Base-by-base conservation (phyloP, 768 basidiomycete species). In the Boletus barrowsii region DNA sequence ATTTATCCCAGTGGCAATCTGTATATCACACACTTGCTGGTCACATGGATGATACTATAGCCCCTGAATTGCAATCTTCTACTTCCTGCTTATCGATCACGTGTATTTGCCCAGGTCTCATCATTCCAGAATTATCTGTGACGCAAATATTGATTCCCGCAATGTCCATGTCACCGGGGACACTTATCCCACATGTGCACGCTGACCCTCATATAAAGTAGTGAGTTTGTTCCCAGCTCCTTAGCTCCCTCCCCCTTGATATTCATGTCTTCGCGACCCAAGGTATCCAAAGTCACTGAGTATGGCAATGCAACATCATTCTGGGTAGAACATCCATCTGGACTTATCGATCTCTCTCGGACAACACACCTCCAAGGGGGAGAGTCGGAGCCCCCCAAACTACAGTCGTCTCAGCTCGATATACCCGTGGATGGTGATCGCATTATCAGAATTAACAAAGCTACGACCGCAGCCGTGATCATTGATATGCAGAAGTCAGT, bases 401-500 rank as follows among this genome's bases (percentile, higher is more conserved):
- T 69, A 60, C 56, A 51, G 52, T 41, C 71, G 55, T 42, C 61
- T 44, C 83, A 85, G 56, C 64, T 77, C 11, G 84, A 88, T 35
- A 74, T 88, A 35, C 67, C 73, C 4, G 83, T 83, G 5, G 74
- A 82, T 54, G 78, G 79, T 17, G 75, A 76, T 20, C 75, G 83
- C 22, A 72, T 68, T 18, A 68, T 86, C 44, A 73, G 84, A 47
- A 69, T 86, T 26, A 73, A 80, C 59, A 76, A 73, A 33, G 68
- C 75, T 30, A 68, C 73, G 45, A 79, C 76, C 17, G 86, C 84
- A 10, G 67, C 82, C 50, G 79, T 86, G n/a, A 74, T 87, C 18
- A 77, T 87, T 47, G 86, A 87, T 62, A 87, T 88, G 87, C 86
- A 87, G 65, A 88, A 87, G 86, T 86, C 62, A 55, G 75, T 57